These are phyloP conservation scores for Scytalidium lignicola DNA, from an alignment of 2,329 filamentous ascomycete genomes.

Conservation along the genomic window DNA sequence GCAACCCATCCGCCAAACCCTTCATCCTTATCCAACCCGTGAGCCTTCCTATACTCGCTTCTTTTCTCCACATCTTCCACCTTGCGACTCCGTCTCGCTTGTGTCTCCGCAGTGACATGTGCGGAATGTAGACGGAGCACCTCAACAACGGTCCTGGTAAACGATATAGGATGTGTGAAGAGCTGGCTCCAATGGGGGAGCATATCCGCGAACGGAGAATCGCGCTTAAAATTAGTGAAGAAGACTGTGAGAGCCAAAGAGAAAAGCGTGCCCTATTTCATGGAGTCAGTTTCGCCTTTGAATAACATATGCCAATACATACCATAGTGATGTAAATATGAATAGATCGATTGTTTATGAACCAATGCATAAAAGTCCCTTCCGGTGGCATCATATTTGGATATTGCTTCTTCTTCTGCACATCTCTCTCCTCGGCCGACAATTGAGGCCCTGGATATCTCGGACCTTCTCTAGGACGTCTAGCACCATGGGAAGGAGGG, in stretches of 20 bases:
- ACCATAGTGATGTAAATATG: conserved; percentile 85
- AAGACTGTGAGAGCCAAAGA: conserved; percentile 68
- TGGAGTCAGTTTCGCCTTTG: background rate
- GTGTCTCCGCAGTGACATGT: conserved; percentile 62
- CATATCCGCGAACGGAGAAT: conserved; percentile 74
- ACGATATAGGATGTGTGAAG: conserved; percentile 64
- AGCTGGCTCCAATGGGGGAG: conserved; percentile 68
- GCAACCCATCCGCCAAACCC: conserved; percentile 46
- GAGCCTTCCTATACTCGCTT: conserved; percentile 76
- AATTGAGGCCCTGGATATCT: conserved; percentile 68
- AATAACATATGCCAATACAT: conserved; percentile 26
- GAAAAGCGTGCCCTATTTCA: conserved; percentile 18
- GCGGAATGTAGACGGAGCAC: conserved; percentile 74
- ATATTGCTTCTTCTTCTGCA: conserved; percentile 68
- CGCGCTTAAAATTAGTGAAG: conserved; percentile 70
- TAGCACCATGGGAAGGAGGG: conserved; percentile 80
- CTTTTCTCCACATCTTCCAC: conserved; percentile 87
- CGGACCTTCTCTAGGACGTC: conserved; percentile 53
- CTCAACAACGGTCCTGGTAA: conserved; percentile 58
- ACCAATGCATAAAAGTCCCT: conserved; percentile 78
- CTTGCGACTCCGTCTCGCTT: conserved; percentile 65
- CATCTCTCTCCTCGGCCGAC: conserved; percentile 57
- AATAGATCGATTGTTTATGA: conserved; percentile 70
- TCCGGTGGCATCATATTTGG: conserved; percentile 84
- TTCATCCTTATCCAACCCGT: conserved; percentile 67